These are phyloP conservation scores for Ceratobasidium sp. DNA, from an alignment of 1,284 basidiomycete species.

Conservation along the genomic window DNA sequence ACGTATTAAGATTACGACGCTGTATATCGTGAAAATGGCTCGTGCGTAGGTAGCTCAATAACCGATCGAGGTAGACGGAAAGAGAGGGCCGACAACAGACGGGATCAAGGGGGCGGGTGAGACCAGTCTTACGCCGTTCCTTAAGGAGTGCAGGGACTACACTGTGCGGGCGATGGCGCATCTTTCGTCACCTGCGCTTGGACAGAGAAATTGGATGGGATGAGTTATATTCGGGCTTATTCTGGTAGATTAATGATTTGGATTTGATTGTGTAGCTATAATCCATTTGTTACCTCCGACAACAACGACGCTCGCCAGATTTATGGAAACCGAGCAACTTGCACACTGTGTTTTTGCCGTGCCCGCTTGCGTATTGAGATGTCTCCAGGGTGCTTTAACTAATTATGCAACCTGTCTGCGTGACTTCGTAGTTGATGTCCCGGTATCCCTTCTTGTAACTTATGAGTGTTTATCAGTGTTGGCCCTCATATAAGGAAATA, in stretches of 20 bases:
- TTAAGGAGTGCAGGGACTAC: constrained; percentile 82
- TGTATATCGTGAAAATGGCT: constrained; percentile 83
- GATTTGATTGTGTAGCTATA: too few species aligned
- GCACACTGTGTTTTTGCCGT: too few species aligned
- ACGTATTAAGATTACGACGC: constrained; percentile 87
- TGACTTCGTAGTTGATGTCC: too few species aligned
- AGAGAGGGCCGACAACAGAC: constrained; percentile 59
- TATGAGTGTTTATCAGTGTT: too few species aligned
- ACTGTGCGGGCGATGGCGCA: constrained; percentile 74
- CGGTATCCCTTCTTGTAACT: too few species aligned
- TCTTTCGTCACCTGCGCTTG: constrained; percentile 36
- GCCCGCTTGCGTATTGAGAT: too few species aligned
- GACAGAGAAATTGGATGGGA: not conserved
- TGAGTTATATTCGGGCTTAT: not conserved
- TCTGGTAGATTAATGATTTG: not conserved
- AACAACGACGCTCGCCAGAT: too few species aligned
- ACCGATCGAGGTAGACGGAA: constrained; percentile 47
- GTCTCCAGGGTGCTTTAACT: too few species aligned
- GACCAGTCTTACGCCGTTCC: constrained; percentile 82
- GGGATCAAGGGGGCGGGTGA: constrained; percentile 88
- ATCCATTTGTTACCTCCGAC: too few species aligned
- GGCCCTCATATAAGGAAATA: too few species aligned
- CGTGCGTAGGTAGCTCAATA: constrained; percentile 57
- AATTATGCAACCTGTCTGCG: too few species aligned
- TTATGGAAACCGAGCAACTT: too few species aligned